Evolutionary conservation across 768 basidiomycete species (phyloP).

Genomic region (Dioszegia hungarica): DNA sequence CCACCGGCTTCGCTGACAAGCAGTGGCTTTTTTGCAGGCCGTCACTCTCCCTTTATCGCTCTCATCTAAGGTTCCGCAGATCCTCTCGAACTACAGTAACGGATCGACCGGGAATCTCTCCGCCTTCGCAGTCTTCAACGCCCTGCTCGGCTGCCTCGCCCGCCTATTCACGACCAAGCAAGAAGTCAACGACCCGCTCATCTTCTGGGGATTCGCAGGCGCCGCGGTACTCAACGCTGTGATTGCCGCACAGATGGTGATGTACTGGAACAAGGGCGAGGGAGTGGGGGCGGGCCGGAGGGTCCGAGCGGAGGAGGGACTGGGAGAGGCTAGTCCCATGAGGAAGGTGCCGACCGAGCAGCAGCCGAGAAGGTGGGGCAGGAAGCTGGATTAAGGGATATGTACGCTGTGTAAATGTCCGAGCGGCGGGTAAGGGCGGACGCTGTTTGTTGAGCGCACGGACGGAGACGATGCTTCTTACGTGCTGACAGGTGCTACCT

Average conservation of each 20-base stretch:
- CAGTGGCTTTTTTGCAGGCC: constrained; percentile 68
- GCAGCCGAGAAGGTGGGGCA: constrained; percentile 19
- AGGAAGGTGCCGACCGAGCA: not conserved
- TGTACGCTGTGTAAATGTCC: not conserved
- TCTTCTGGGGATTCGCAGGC: constrained; percentile 76
- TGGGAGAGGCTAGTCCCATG: constrained; percentile 5
- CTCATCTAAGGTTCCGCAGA: constrained; percentile 91
- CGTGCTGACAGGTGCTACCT: no score
- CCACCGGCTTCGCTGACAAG: not conserved
- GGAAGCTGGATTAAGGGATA: constrained; percentile 32
- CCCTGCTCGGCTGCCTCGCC: constrained; percentile 82
- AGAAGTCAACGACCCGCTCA: constrained; percentile 76
- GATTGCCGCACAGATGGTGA: constrained; percentile 77
- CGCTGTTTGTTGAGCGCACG: no score
- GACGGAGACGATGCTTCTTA: no score
- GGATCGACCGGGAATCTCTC: constrained; percentile 89
- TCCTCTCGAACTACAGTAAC: constrained; percentile 68
- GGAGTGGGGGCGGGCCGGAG: not conserved
- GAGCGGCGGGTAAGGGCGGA: no score
- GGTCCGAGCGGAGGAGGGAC: constrained; percentile 13
- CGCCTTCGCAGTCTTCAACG: constrained; percentile 81
- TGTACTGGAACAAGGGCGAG: constrained; percentile 52
- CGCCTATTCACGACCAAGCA: constrained; percentile 87
- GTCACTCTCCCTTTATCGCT: constrained; percentile 84
- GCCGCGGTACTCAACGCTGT: constrained; percentile 76